A percentile compares a stretch with the other conserved stretches of the same genome.
Evolutionary conservation across 2,329 filamentous ascomycete genomes (phyloP).

Genomic region (Xylaria sp.): DNA sequence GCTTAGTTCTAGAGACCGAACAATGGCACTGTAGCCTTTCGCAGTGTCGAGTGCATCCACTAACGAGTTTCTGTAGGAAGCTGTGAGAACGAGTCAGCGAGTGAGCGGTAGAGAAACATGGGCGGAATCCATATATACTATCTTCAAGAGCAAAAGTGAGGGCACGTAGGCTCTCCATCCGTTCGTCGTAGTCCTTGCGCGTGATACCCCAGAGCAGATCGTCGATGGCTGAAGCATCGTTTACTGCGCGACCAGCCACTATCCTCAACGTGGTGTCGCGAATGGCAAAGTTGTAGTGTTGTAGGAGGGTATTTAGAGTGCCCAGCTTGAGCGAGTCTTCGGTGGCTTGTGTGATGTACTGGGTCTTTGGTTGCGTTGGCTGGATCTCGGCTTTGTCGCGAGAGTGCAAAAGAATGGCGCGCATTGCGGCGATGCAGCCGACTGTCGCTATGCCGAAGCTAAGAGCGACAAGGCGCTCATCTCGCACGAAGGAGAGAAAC

Average conservation of each 20-base stretch:
- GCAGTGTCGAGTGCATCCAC: constrained; percentile 59
- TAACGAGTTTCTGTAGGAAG: constrained; percentile 53
- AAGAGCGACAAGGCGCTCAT: constrained; percentile 65
- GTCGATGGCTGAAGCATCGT: constrained; percentile 65
- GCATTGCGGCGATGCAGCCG: constrained; percentile 67
- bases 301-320: constrained; percentile 74
- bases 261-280: constrained; percentile 74
- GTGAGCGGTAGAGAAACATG: not conserved
- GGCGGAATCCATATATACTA: constrained; percentile 51
- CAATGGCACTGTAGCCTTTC: constrained; percentile 66
- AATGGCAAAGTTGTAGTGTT: constrained; percentile 78
- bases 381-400: constrained; percentile 75
- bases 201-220: constrained; percentile 69
- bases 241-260: constrained; percentile 66
- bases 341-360: constrained; percentile 79
- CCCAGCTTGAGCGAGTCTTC: constrained; percentile 75
- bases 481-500: constrained; percentile 53
- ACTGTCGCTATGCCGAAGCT: constrained; percentile 68
- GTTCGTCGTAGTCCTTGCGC: constrained; percentile 66
- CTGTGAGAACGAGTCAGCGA: constrained; percentile 43
- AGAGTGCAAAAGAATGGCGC: constrained; percentile 67
- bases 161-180: constrained; percentile 66
- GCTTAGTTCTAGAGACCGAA: constrained; percentile 69
- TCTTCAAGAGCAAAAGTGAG: constrained; percentile 66
- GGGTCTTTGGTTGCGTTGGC: constrained; percentile 71